Conservation (phyloP, 208 protist species). For the Trypanosoma melophagium region DNA sequence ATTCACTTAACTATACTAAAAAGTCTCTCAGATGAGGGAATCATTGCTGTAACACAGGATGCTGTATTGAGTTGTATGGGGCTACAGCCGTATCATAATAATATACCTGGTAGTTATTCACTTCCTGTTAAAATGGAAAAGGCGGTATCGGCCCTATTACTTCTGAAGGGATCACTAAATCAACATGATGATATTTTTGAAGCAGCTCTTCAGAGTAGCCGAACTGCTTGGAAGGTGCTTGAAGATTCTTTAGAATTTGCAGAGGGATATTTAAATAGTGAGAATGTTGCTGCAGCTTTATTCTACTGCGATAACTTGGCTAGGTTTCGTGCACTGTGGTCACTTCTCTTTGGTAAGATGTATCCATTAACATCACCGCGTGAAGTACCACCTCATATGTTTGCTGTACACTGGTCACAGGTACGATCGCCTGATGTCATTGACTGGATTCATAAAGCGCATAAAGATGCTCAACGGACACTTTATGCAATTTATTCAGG, state of each 20-base stretch:
- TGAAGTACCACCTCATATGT: conserved; percentile 54
- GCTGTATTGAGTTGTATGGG: conserved; percentile 17
- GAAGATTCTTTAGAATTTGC: not conserved
- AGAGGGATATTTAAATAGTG: conserved; percentile 3
- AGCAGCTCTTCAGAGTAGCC: conserved; percentile 11
- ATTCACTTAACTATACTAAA: conserved; percentile 14
- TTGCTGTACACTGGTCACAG: conserved; percentile 61
- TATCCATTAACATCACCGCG: conserved; percentile 22
- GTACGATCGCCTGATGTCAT: conserved; percentile 37
- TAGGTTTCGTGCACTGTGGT: conserved; percentile 60
- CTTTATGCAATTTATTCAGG: conserved; percentile 40
- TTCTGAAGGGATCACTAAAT: conserved; percentile 10
- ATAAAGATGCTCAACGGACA: conserved; percentile 39
- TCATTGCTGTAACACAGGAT: conserved; percentile 7
- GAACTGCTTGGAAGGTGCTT: conserved; percentile 8
- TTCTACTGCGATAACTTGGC: conserved; percentile 50
- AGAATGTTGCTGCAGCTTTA: conserved; percentile 22
- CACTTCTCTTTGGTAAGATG: conserved; percentile 55
- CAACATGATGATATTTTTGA: conserved; percentile 16
- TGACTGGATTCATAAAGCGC: conserved; percentile 44
- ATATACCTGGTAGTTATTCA: not conserved
- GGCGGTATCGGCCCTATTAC: conserved; percentile 18
- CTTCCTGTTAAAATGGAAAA: conserved; percentile 15
- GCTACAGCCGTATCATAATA: not conserved
- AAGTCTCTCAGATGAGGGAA: conserved; percentile 4